Evolutionary conservation across 192 early-diverging fungal genomes (phyloP).

Genomic region (Lunasporangiospora selenospora): DNA sequence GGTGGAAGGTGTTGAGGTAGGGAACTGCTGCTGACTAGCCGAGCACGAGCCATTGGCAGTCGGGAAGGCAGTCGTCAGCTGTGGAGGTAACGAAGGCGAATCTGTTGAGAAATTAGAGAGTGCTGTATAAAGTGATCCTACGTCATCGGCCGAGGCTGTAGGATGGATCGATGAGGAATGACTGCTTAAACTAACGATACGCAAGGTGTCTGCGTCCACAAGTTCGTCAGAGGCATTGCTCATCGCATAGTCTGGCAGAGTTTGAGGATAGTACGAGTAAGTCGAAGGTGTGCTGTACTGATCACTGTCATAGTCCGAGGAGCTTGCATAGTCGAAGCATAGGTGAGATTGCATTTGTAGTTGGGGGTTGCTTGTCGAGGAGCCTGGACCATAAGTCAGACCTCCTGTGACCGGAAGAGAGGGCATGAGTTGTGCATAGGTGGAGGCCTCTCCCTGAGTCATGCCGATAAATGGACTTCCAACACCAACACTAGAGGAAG

Average conservation of each 20-base stretch:
- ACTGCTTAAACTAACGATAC: too few species aligned
- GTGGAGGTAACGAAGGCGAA: background rate
- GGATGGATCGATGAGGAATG: too few species aligned
- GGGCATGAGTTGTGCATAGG: too few species aligned
- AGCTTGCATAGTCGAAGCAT: slow-evolving; percentile 36
- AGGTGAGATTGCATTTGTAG: slow-evolving; percentile 9
- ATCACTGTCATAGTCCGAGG: slow-evolving; percentile 32
- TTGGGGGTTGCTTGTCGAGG: background rate
- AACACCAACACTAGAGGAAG: slow-evolving; percentile 11
- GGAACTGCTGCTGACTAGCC: too few species aligned
- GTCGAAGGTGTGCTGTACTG: slow-evolving; percentile 18
- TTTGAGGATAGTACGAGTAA: slow-evolving; percentile 9
- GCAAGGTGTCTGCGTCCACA: background rate
- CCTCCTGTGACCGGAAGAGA: too few species aligned
- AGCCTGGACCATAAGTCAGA: too few species aligned
- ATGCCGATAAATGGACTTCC: slow-evolving; percentile 3
- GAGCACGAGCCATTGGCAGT: too few species aligned
- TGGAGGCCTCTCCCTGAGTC: background rate
- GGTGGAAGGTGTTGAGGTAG: slow-evolving; percentile 1
- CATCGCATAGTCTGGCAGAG: slow-evolving; percentile 3
- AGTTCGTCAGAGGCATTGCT: slow-evolving; percentile 16
- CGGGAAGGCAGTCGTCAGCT: background rate
- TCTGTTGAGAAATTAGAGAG: background rate
- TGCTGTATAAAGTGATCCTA: background rate
- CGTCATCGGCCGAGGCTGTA: background rate